Evolutionary conservation across 176 grass and related monocot species (phyloP), one percentile per base, ranked within the genome.

Genomic region (Carex parvula): DNA sequence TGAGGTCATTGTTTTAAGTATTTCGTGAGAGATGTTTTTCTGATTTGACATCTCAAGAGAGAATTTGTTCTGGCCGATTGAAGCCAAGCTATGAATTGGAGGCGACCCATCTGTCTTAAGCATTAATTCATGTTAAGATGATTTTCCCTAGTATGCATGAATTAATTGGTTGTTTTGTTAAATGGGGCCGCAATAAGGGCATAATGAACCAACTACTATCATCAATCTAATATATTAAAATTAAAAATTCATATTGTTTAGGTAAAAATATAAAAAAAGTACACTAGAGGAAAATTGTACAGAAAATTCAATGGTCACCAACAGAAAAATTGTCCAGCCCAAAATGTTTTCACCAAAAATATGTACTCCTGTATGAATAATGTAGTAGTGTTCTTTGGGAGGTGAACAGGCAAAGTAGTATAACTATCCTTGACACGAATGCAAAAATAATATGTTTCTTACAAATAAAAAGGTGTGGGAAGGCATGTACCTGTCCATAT

Each of bases 401-500:
- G 59, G n/a, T 68, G 66, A 39, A 7, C 5, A 69, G 29, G 33
- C 33, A 69, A 41, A 69, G 32, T 17, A 69, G 39, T 41, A 42
- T 39, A 18, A n/a, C 11, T 70, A 42, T 42, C 42, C 16, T 42
- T 12, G 0, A 32, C 8, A 85, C 30, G 71, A 5, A 88, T 54
- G 67, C 70, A 81, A 46, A 89, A 87, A 59, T 6, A 82, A 86
- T 21, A 11, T 60, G 12, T 57, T 58, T 60, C 63, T 73, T 80
- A 10, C 58, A 81, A 17, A 85, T n/a, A 79, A 37, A 44, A 73
- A 63, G 29, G 20, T 14, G 79, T 84, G 24, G 61, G 81, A 64
- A 37, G 60, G 64, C 29, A 90, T 24, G 37, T 84, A 95, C 95
- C 95, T 79, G 95, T 98, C 95, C 95, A 98, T 91, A 98, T 98